Conservation (phyloP, 768 basidiomycete genomes). For the Tulasnella sp. region DNA sequence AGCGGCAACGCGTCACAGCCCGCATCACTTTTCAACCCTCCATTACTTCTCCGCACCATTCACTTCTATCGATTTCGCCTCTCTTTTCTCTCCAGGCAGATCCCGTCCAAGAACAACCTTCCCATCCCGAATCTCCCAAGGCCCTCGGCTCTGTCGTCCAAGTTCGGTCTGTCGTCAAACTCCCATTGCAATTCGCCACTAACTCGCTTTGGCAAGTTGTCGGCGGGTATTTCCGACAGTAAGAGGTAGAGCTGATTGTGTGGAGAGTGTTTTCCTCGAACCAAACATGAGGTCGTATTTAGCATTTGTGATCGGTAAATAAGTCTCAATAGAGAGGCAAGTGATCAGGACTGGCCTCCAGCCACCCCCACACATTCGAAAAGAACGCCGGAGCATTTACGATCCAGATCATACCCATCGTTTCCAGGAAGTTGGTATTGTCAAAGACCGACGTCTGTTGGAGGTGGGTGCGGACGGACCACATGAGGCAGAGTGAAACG, state of each 20-base stretch:
- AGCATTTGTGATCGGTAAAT: neutral
- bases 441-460: constrained; percentile 68
- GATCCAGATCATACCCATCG: constrained; percentile 31
- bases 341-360: constrained; percentile 47
- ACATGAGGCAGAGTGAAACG: constrained; percentile 56
- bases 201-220: constrained; percentile 57
- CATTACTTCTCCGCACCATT: neutral
- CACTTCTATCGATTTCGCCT: neutral
- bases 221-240: constrained; percentile 40
- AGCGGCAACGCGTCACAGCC: neutral
- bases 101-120: neutral
- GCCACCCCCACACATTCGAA: constrained; percentile 75
- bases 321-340: neutral
- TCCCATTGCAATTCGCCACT: constrained; percentile 69
- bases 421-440: constrained; percentile 73
- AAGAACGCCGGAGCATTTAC: constrained; percentile 81
- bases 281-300: constrained; percentile 43
- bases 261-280: constrained; percentile 69
- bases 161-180: constrained; percentile 55
- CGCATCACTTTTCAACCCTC: no score
- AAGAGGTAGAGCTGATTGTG: constrained; percentile 31
- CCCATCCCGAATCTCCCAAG: neutral
- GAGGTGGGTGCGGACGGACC: constrained; percentile 61
- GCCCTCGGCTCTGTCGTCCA: constrained; percentile 43
- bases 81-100: neutral